Evolutionary conservation across 331 rosid species (phyloP), one percentile per base, ranked within the genome.

Genomic region (Acacia concinna): DNA sequence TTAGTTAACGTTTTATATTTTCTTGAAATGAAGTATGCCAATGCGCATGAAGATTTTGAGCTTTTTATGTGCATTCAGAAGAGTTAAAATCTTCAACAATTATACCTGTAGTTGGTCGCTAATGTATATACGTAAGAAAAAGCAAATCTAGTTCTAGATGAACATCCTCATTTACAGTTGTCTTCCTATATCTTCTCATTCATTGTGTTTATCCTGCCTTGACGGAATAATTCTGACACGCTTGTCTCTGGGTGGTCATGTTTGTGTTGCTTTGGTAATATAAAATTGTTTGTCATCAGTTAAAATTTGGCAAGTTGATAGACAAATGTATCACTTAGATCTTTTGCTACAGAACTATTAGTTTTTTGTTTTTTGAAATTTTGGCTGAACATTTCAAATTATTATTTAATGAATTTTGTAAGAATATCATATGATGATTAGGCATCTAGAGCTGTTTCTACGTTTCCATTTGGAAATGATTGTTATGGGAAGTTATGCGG

Each of bases 391-490:
- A 30, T 44, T 18, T 20, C 1, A 8, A 23, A 47, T 57, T 32
- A 72, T 72, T 47, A 44, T 51, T 20, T 51, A 51, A 27, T 72
- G 38, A 25, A 72, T 51, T 32, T 10, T 51, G 57, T 51, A 56
- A 56, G 30, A 31, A 34, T 35, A n/a, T 73, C 32, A 35, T 49
- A 10, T 34, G 60, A 34, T 31, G n/a, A 30, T 35, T 23, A 31
- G 51, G 66, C 15, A 25, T 51, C 31, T 71, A 17, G 34, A 23
- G 64, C 12, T 20, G 11, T 54, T 72, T 43, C 20, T 21, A 27
- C 9, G 47, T 73, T 38, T 37, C 27, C 38, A 51, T 73, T 64
- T 73, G 73, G 74, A 49, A 54, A 34, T 38, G 10, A 46, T 64
- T 30, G 21, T 28, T 38, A 2, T 25, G 13, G 65, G 34, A 20